Conservation (phyloP, 2,329 filamentous ascomycete species). For the Talaromyces sp. region DNA sequence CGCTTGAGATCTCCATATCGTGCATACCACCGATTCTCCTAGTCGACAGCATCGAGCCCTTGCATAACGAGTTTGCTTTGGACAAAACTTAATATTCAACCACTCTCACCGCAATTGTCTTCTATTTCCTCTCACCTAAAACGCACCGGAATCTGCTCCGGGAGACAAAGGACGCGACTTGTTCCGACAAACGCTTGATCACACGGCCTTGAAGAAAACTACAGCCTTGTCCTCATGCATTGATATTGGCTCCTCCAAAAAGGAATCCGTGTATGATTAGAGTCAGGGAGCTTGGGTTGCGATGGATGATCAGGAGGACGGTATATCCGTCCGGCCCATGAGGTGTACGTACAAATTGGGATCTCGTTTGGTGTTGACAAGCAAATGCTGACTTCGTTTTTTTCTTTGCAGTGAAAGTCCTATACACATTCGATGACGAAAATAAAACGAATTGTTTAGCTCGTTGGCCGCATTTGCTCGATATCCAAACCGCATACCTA, state of each 20-base stretch:
- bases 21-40: conserved; percentile 27
- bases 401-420: conserved; percentile 70
- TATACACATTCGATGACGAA: conserved; percentile 91
- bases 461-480: conserved; percentile 71
- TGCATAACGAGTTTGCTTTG: conserved; percentile 11
- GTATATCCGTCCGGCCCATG: conserved; percentile 59
- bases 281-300: conserved; percentile 16
- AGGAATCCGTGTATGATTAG: conserved; percentile 10
- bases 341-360: conserved; percentile 52
- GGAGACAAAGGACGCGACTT: not conserved
- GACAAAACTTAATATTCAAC: conserved; percentile 7
- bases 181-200: not conserved
- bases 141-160: not conserved
- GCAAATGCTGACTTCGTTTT: conserved; percentile 10
- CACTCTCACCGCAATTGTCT: conserved; percentile 10
- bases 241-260: not conserved
- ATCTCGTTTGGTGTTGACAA: conserved; percentile 8
- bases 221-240: not conserved
- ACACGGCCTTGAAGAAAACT: not conserved
- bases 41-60: conserved; percentile 21
- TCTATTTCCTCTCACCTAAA: not conserved
- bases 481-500: conserved; percentile 73
- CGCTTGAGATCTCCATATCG: conserved; percentile 16
- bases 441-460: conserved; percentile 86
- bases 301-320: conserved; percentile 44